These are phyloP conservation scores for Yamadazyma takamatsuzukensis DNA, from an alignment of 805 yeast genomes.

Conservation along the genomic window DNA sequence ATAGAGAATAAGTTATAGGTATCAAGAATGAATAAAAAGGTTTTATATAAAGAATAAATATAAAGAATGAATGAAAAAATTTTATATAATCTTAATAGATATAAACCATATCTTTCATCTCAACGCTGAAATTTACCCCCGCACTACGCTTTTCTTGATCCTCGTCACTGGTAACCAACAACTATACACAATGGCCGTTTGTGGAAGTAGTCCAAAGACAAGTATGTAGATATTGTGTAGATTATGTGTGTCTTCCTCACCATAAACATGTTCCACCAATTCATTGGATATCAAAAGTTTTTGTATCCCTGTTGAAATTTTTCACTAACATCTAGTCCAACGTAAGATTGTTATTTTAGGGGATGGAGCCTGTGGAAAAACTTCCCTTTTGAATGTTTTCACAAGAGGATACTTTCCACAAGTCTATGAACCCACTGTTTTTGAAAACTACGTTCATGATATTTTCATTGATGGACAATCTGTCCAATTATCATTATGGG, in stretches of 20 bases:
- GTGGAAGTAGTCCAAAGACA: slow-evolving; percentile 40
- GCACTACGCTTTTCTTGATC: no score
- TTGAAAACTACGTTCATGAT: slow-evolving; percentile 95
- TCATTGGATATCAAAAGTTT: not conserved
- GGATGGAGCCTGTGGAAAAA: slow-evolving; percentile 98
- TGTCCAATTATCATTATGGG: slow-evolving; percentile 92
- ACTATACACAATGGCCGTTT: slow-evolving; percentile 32
- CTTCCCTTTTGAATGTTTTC: slow-evolving; percentile 89
- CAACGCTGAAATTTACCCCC: no score
- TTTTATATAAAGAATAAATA: not conserved
- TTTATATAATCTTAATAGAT: not conserved
- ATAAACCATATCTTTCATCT: no score
- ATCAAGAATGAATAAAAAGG: not conserved
- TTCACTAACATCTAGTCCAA: slow-evolving; percentile 46
- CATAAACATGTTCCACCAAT: not conserved
- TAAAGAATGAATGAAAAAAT: not conserved
- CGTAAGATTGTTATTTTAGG: slow-evolving; percentile 93
- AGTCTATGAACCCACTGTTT: slow-evolving; percentile 96
- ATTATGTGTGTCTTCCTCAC: not conserved
- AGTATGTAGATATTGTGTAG: slow-evolving; percentile 27
- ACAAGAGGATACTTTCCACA: slow-evolving; percentile 98
- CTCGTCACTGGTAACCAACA: slow-evolving; percentile 1
- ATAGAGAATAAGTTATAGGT: no score
- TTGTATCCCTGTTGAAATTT: slow-evolving; percentile 1
- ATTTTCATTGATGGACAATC: slow-evolving; percentile 93